phyloP scores from a whole-genome alignment of 106 monocot species.

The Vanilla planifolia region DNA sequence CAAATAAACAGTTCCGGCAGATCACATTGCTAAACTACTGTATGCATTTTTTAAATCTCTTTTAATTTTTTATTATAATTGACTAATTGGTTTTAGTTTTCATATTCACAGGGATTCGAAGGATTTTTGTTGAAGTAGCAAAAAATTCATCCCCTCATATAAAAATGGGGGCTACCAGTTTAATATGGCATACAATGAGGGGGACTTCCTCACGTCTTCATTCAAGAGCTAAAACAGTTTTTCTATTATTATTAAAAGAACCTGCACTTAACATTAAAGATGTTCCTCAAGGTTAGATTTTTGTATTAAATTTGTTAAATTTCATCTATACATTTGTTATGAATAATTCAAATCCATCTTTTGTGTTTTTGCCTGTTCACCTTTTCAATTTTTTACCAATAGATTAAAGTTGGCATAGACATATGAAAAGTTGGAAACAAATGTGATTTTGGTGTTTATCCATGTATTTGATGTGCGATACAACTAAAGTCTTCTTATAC shows the following conservation, averaged over 20 bases:
- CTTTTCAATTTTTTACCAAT: too few relatives aligned
- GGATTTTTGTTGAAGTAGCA: slow-evolving; percentile 42
- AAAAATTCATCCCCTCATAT: slow-evolving; percentile 26
- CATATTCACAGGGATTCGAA: slow-evolving; percentile 49
- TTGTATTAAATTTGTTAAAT: not conserved
- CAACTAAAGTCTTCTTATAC: too few relatives aligned
- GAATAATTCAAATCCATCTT: not conserved
- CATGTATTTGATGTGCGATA: too few relatives aligned
- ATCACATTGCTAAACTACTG: not conserved
- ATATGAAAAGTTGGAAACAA: too few relatives aligned
- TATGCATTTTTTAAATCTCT: not conserved
- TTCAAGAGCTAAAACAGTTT: slow-evolving; percentile 62
- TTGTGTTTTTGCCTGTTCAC: too few relatives aligned
- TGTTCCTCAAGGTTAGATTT: slow-evolving; percentile 35
- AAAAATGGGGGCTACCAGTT: slow-evolving; percentile 43
- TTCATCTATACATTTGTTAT: not conserved
- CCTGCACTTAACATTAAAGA: slow-evolving; percentile 32
- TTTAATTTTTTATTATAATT: not conserved
- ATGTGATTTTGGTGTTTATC: too few relatives aligned
- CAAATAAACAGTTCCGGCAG: not conserved
- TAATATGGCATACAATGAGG: slow-evolving; percentile 66
- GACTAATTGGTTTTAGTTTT: not conserved
- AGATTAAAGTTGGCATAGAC: too few relatives aligned
- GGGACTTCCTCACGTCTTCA: slow-evolving; percentile 78
- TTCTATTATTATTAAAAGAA: slow-evolving; percentile 52